Evolutionary conservation across 306 rosid genomes (phyloP), one percentile per base, ranked within the genome.

Genomic region (Canavalia ensiformis): DNA sequence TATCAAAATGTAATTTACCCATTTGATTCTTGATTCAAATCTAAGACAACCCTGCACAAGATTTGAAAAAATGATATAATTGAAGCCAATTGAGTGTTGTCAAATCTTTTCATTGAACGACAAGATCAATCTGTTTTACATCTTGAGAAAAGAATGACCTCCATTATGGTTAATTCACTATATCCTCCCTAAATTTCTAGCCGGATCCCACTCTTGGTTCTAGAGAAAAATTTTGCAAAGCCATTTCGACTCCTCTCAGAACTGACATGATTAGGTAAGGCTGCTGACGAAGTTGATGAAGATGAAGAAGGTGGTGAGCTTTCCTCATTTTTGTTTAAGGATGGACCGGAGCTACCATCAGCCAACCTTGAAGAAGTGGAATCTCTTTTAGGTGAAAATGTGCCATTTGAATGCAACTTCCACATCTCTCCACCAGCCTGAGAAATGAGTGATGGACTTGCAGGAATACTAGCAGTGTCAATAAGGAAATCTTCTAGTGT

Each of bases 161-260:
- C 41, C 5, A 4, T 42, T 25, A 41, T 13, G 39, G 75, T 18
- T 75, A 63, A 81, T 41, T 56, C 49, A 55, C 49, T 51, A 50
- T 41, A 68, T 33, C 76, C 59, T 49, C 39, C 28, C 86, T 90
- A 90, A 74, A 92, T 92, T 84, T 92, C 95, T 80, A 92, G 78
- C 68, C 97, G 82, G 52, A 95, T 90, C 28, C 98, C 98, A 52
- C 97, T 91, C 90, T 95, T 92, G 4, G 98, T 92, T 37, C 97
- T 81, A n/a, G 97, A 92, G 90, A 92, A 95, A 82, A 92, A 90
- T 72, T 95, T 95, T 0, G 98, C 97, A 58, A 95, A 95, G 35
- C 98, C 97, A 34, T 90, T 92, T 66, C 98, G 82, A 57, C 85
- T 92, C 86, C 90, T 95, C 83, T 92, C 97, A 29, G 94, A 88